These are phyloP conservation scores for Leptographium lundbergii DNA, from an alignment of 2,329 filamentous ascomycete species.

Conservation along the genomic window DNA sequence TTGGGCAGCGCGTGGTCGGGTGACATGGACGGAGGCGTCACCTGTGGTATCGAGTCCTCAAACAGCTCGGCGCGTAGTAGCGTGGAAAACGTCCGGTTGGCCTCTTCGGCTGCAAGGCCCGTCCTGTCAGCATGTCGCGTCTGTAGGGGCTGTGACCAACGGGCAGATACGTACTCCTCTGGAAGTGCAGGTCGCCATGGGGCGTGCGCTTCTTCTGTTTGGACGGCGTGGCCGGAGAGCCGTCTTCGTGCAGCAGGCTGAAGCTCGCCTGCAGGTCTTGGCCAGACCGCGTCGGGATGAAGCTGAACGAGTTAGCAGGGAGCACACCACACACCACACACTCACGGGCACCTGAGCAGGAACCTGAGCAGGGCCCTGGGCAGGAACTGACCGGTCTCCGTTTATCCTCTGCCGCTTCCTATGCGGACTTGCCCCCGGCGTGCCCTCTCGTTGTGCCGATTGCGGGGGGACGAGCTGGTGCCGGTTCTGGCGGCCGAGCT, in stretches of 20 bases:
- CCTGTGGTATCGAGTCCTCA: constrained; percentile 76
- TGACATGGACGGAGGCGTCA: constrained; percentile 50
- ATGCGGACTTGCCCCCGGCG: constrained; percentile 40
- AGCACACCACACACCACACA: neutral
- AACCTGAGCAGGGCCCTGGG: no score
- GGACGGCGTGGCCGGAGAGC: constrained; percentile 82
- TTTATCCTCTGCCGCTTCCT: constrained; percentile 48
- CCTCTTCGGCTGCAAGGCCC: constrained; percentile 63
- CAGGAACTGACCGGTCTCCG: constrained; percentile 42
- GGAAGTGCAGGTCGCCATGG: constrained; percentile 85
- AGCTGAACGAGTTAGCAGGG: constrained; percentile 37
- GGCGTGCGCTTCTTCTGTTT: constrained; percentile 73
- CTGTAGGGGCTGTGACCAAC: no score
- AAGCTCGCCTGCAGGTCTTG: constrained; percentile 91
- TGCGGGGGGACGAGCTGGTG: constrained; percentile 1
- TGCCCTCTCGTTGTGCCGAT: constrained; percentile 31
- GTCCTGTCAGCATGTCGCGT: neutral
- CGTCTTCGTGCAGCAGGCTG: constrained; percentile 81
- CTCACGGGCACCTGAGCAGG: neutral
- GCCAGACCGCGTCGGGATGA: constrained; percentile 87
- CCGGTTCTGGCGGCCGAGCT: constrained; percentile 24
- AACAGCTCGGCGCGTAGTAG: constrained; percentile 86
- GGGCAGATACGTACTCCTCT: constrained; percentile 55
- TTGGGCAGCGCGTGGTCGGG: constrained; percentile 41
- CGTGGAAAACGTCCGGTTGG: constrained; percentile 82